Percentiles rank a stretch among this genome's conserved stretches.
Evolutionary conservation across 2,329 filamentous ascomycete species (phyloP).

Genomic region (Bisporella sp.): DNA sequence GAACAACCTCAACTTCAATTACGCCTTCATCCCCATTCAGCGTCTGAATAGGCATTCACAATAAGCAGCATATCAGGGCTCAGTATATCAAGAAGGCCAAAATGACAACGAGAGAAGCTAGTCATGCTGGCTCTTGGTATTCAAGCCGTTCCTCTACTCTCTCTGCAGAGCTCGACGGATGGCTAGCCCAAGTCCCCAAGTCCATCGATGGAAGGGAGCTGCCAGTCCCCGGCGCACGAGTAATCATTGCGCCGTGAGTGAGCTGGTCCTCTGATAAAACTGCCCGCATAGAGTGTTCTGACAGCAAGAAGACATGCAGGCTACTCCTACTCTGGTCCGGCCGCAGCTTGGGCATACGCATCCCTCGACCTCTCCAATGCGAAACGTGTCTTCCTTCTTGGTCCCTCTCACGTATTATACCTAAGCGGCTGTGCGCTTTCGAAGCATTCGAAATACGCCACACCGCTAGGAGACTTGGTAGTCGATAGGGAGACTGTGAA

Average conservation of each 20-base stretch:
- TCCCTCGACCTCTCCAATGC: slow-evolving; percentile 72
- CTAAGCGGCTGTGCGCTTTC: slow-evolving; percentile 73
- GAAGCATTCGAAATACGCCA: slow-evolving; percentile 61
- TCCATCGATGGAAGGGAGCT: slow-evolving; percentile 52
- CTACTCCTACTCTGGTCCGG: slow-evolving; percentile 84
- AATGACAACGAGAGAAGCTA: slow-evolving; percentile 46
- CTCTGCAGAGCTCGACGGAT: slow-evolving; percentile 62
- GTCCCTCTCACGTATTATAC: slow-evolving; percentile 84
- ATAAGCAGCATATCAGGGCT: no score
- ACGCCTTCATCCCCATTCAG: no score
- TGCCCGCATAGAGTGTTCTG: slow-evolving; percentile 2
- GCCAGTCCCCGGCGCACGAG: slow-evolving; percentile 67
- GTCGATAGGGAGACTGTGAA: slow-evolving; percentile 54
- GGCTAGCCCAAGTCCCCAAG: slow-evolving; percentile 64
- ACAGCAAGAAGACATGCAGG: slow-evolving; percentile 71
- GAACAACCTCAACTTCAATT: no score
- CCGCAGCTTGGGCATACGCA: slow-evolving; percentile 93
- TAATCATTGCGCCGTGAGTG: slow-evolving; percentile 88
- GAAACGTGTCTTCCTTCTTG: slow-evolving; percentile 86
- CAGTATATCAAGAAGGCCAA: neutral
- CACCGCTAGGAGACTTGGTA: slow-evolving; percentile 63
- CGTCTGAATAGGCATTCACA: no score
- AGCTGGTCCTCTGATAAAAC: neutral
- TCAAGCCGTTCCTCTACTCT: slow-evolving; percentile 52
- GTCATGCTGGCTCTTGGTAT: slow-evolving; percentile 89